Evolutionary conservation across 1,139 yeast genomes (phyloP), one percentile per base, ranked within the genome.

Genomic region (Sugiyamaella castrensis): DNA sequence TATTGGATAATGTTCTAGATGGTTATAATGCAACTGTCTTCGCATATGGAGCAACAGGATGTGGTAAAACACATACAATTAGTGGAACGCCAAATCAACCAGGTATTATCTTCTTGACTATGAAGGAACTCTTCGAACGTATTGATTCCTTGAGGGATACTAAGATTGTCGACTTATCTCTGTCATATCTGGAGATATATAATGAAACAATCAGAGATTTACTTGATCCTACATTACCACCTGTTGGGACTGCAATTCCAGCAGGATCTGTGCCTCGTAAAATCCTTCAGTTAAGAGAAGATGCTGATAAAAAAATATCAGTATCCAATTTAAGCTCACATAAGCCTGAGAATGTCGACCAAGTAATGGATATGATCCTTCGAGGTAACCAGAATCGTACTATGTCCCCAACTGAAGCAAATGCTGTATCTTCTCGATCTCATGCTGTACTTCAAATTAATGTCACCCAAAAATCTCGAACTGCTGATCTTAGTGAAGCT

Each of bases 11-110:
- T 38, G 82, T 88, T 0, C 66, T 91, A 40, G 95, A 86, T 56
- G 97, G 97, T 0, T 87, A 73, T 66, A 88, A 91, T 66, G 84
- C 95, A 6, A 89, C 97, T 0, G 89, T 91, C 0, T 92, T 92
- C 71, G 98, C 98, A 1, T 92, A 92, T 64, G 98, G 98, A 1
- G 96, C 96, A 27, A 89, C 98, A 0, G 98, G 98, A 0, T 92
- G 98, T 66, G 98, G 98, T n/a, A 91, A 91, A 64, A 89, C 98
- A 0, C 89, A 85, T 64, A 91, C 98, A 0, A 87, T 91, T 37
- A 79, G 84, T 66, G 96, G 98, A 0, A 78, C 82, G 0, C 75
- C 82, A 0, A 76, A 76, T 1, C 71, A 78, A 33, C 96, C 96
- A 0, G 98, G 96, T 0, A 79, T 91, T 16, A 84, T 88, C 0